These are phyloP conservation scores for Quercus suber DNA, from an alignment of 306 rosid genomes.

Conservation along the genomic window DNA sequence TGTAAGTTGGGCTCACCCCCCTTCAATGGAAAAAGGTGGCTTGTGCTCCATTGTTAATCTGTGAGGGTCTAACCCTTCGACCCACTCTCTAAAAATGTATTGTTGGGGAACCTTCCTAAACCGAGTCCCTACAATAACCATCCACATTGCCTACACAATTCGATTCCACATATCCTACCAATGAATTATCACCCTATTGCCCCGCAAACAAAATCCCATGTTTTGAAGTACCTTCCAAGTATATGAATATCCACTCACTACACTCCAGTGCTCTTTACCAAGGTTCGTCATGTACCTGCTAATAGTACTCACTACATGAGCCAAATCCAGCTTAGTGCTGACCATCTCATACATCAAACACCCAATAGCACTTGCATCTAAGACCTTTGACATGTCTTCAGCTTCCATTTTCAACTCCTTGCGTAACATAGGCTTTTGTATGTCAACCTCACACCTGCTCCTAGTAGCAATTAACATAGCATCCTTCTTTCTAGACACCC, in stretches of 20 bases:
- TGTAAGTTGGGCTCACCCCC: too few relatives aligned
- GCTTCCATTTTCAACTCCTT: not conserved
- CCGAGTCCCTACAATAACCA: too few relatives aligned
- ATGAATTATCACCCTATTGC: not conserved
- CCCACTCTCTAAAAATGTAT: too few relatives aligned
- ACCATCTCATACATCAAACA: not conserved
- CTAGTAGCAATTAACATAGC: not conserved
- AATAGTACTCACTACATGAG: not conserved
- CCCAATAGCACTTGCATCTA: not conserved
- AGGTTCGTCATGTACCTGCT: not conserved
- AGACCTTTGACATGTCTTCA: not conserved
- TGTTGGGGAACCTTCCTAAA: too few relatives aligned
- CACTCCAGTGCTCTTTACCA: not conserved
- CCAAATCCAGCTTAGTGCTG: not conserved
- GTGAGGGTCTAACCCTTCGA: too few relatives aligned
- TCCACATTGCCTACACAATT: not conserved
- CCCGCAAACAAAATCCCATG: not conserved
- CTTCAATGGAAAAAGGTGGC: too few relatives aligned
- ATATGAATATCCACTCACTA: not conserved
- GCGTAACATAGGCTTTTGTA: accelerated
- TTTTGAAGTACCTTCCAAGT: not conserved
- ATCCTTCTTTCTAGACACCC: not conserved
- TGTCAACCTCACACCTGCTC: not conserved
- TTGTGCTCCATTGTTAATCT: too few relatives aligned
- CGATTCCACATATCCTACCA: not conserved